phyloP scores from a whole-genome alignment of 2,329 filamentous ascomycete genomes.

The Microdochium nivale region DNA sequence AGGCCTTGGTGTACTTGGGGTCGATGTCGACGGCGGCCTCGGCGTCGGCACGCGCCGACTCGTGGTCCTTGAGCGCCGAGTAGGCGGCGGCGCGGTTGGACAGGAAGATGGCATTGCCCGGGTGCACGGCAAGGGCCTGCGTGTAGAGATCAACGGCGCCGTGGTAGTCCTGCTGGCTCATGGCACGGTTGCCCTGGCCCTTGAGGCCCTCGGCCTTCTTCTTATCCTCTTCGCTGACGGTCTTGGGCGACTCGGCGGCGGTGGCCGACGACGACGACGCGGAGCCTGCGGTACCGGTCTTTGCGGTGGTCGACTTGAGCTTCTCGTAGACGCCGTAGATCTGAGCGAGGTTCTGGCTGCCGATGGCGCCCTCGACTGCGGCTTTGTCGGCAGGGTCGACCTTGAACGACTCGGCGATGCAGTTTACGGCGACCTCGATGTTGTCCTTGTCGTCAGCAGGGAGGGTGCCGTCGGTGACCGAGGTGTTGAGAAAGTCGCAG shows the following conservation, averaged over 20 bases:
- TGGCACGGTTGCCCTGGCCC: constrained; percentile 84
- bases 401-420: constrained; percentile 92
- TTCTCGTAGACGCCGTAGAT: constrained; percentile 98
- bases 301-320: constrained; percentile 55
- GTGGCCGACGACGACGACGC: constrained; percentile 17
- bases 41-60: constrained; percentile 75
- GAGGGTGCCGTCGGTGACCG: constrained; percentile 80
- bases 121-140: constrained; percentile 71
- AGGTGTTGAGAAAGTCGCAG: constrained; percentile 85
- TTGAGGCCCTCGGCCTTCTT: constrained; percentile 84
- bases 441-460: constrained; percentile 83
- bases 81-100: constrained; percentile 95
- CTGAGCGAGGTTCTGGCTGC: constrained; percentile 76
- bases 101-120: constrained; percentile 89
- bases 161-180: constrained; percentile 87
- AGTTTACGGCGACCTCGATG: constrained; percentile 88
- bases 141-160: constrained; percentile 81
- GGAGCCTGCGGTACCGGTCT: constrained; percentile 26
- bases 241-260: constrained; percentile 16
- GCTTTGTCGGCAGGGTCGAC: constrained; percentile 74
- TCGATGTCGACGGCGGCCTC: constrained; percentile 84
- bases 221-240: constrained; percentile 50
- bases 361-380: constrained; percentile 68
- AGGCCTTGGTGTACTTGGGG: constrained; percentile 93
- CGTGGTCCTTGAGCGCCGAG: constrained; percentile 76